Evolutionary conservation across 495 filamentous ascomycete species (phyloP), one percentile per base, ranked within the genome.

Genomic region (Penicillium robsamsonii): DNA sequence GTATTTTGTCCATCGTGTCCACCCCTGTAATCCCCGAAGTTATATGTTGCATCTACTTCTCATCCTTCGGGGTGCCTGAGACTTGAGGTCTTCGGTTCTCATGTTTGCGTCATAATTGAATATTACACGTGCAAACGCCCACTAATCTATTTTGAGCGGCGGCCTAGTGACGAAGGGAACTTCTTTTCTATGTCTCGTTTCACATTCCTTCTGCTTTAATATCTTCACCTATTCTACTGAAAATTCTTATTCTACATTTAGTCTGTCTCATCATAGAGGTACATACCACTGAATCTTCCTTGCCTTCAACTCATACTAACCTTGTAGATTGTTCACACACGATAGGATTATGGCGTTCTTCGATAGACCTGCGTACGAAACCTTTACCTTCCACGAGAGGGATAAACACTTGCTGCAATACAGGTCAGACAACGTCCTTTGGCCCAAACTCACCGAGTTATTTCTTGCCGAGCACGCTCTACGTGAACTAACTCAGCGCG

Each of bases 401-500:
- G 0, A 35, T 5, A 25, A 2, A 25, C 1, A 13, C 12, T 13
- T 13, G 5, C 1, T 15, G 5, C n/a, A 15, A 6, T 35, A 42
- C 0, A 17, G 40, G 40, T 41, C 38, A 41, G 5, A 41, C 17
- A 1, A 9, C 17, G 2, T 41, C 38, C 17, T 12, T 35, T 27
- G 27, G 8, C 17, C 45, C 15, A n/a, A 11, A n/a, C 9, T 40
- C 20, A 42, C 15, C 6, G 27, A 50, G 17, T 27, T 50, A 31
- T 18, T 43, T 50, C 25, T 33, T 27, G 46, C 54, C 11, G 54
- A 56, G 18, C 24, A 50, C 24, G 54, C 35, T 30, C 24, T 56
- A 33, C 54, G 54, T 22, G 37, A 56, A 18, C 11, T 50, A 17
- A 25, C 15, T 3, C 54, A 56, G 46, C 46, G 45, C 8, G 54